These are phyloP conservation scores for Teratosphaeria epicoccoides DNA, from an alignment of 2,329 filamentous ascomycete genomes.

Conservation along the genomic window DNA sequence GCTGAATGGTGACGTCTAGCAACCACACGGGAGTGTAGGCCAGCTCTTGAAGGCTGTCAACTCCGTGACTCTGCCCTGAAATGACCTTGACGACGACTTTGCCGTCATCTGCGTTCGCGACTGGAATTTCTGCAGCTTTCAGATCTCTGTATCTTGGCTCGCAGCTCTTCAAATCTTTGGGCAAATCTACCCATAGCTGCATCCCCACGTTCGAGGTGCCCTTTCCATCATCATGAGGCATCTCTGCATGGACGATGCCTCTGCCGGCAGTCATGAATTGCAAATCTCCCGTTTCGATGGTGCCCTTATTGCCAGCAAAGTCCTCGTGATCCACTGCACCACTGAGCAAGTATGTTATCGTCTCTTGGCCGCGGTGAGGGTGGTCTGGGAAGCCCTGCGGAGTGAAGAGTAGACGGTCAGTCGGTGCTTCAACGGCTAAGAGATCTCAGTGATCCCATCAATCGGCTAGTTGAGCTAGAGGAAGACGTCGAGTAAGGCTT, in stretches of 20 bases:
- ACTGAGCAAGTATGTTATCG: conserved; percentile 78
- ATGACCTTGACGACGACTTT: conserved; percentile 82
- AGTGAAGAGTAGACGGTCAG: neutral
- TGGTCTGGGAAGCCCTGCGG: conserved; percentile 76
- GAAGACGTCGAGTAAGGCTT: no score
- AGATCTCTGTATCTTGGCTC: conserved; percentile 90
- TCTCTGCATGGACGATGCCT: conserved; percentile 86
- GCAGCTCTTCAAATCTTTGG: conserved; percentile 68
- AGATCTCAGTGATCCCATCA: no score
- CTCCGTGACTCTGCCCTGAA: conserved; percentile 69
- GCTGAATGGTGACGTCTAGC: conserved; percentile 68
- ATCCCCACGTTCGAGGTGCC: conserved; percentile 72
- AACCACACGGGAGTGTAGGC: conserved; percentile 98
- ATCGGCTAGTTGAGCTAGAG: no score
- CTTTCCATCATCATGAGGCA: conserved; percentile 71
- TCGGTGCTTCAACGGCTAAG: no score
- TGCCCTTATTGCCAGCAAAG: conserved; percentile 76
- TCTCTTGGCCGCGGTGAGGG: conserved; percentile 70
- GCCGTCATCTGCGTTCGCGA: conserved; percentile 58
- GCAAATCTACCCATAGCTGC: conserved; percentile 93
- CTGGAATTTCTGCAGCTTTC: conserved; percentile 65
- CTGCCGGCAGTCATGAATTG: conserved; percentile 96
- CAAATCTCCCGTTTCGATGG: conserved; percentile 74
- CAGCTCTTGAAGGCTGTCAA: conserved; percentile 79
- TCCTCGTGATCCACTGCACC: conserved; percentile 88